Base-by-base conservation (phyloP, 768 basidiomycete genomes). In the Mrakia gelida region DNA sequence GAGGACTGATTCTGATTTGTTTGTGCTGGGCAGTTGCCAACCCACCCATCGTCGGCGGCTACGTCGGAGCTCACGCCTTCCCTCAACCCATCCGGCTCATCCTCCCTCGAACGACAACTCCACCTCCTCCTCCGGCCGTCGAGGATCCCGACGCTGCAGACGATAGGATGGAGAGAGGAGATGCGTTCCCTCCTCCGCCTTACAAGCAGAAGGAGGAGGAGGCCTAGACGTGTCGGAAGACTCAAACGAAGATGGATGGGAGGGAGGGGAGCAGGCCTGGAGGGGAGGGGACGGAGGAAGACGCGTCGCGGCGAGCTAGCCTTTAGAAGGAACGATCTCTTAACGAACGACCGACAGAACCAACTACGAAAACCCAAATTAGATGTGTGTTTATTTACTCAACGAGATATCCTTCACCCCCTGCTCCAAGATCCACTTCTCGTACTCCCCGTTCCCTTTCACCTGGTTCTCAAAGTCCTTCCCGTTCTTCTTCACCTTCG, bases 381-480 rank as follows among this genome's bases (percentile, higher is more conserved):
- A 41, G 32, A 26, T 49, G n/a, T 45, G 1, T 16, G 15, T 52
- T 21, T 52, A 52, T 52, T 52, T 52, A 52, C 49, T 52, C 49
- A 21, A 52, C 45, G 45, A 45, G 45, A 45, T 45, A 9, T 45
- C 9, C 30, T 30, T 68, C 63, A 4, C 16, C 43, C 41, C 59
- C 74, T 65, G 32, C 59, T 75, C 74, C 38, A 28, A 61, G 13
- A 21, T 73, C 74, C 74, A 62, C 41, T 65, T 63, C 41, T 63
- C 32, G 28, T 65, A 63, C 59, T 75, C 74, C 26, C 15, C 61
- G 45, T 63, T 75, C 65, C 90, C 82, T 85, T 91, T 94, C 82
- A 88, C 88, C 86, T 97, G 97, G 65, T 81, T 83, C 34, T 87
- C 87, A 88, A 88, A 90, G 43, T 90, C 89, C 85, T 97, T 98